Base-by-base conservation (phyloP, 495 filamentous ascomycete species). In the Xylaria castorea region DNA sequence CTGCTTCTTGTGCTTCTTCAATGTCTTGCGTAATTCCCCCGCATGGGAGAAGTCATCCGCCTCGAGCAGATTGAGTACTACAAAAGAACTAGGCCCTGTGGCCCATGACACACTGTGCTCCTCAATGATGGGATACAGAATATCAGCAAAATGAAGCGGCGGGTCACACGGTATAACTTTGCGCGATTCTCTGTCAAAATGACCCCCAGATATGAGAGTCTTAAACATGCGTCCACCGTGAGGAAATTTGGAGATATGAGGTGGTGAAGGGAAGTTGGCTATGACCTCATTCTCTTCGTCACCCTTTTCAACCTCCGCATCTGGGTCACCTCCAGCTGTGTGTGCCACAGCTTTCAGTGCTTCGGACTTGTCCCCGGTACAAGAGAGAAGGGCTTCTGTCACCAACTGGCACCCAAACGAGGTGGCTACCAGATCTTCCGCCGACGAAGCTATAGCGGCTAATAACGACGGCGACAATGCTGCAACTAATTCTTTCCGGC, bases 401-500 rank as follows among this genome's bases (percentile, higher is more conserved):
- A 97, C 89, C 81, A 97, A 91, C 71, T 97, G 94, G 75, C 92
- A 93, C 4, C 96, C 96, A 72, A 95, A 96, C 40, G 91, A 91
- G 9, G 90, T 91, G 34, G 90, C 80, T 7, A 92, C 86, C 6
- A 98, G 82, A 27, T 89, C 86, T 14, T 85, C 83, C 4, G 92
- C 88, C n/a, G 90, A 87, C 4, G 87, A 84, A 5, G 88, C 87
- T 67, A 98, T 92, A 20, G 93, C 87, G 16, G 89, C 85, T 12
- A 99, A 85, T 2, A 97, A 82, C 6, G 88, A 80, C 22, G 88
- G 85, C 0, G 92, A 92, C 36, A 94, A 77, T 40, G 89, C 87
- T 67, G 88, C 88, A 48, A 93, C 84, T 46, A 98, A 85, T 77
- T 97, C 97, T 71, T 89, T 86, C 62, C 91, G 90, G 42, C 97